These are phyloP conservation scores for Leccinum incarnatum DNA, from an alignment of 768 basidiomycete species.

Conservation along the genomic window DNA sequence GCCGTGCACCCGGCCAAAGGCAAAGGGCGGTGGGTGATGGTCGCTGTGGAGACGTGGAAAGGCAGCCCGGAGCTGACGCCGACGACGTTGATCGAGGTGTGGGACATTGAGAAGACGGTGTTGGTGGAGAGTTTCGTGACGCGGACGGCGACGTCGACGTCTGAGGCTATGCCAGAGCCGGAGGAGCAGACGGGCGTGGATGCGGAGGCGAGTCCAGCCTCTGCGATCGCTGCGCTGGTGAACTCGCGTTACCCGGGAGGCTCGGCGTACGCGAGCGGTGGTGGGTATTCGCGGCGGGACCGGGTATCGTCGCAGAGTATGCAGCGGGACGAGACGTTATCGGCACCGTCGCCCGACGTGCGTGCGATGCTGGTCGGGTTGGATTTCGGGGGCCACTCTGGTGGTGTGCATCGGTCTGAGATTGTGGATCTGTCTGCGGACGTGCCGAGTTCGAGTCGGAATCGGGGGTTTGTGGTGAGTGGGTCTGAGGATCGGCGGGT, in stretches of 20 bases:
- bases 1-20: constrained; percentile 84
- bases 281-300: constrained; percentile 24
- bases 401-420: constrained; percentile 46
- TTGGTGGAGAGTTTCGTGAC: constrained; percentile 80
- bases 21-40: constrained; percentile 86
- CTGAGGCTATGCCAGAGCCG: constrained; percentile 53
- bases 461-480: constrained; percentile 74
- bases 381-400: constrained; percentile 73
- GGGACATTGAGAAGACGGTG: constrained; percentile 83
- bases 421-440: constrained; percentile 44
- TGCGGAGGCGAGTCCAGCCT: constrained; percentile 62
- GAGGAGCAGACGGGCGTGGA: constrained; percentile 50
- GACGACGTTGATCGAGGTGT: constrained; percentile 71
- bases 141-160: constrained; percentile 41
- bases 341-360: constrained; percentile 60
- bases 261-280: constrained; percentile 21
- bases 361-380: constrained; percentile 67
- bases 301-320: constrained; percentile 34
- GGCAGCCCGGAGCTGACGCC: constrained; percentile 39
- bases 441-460: constrained; percentile 37
- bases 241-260: constrained; percentile 54
- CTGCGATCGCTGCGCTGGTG: constrained; percentile 80
- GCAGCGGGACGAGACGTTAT: constrained; percentile 34
- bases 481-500: constrained; percentile 91
- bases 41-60: constrained; percentile 62